Evolutionary conservation across 306 rosid genomes (phyloP).

Genomic region (Sophora flavescens): DNA sequence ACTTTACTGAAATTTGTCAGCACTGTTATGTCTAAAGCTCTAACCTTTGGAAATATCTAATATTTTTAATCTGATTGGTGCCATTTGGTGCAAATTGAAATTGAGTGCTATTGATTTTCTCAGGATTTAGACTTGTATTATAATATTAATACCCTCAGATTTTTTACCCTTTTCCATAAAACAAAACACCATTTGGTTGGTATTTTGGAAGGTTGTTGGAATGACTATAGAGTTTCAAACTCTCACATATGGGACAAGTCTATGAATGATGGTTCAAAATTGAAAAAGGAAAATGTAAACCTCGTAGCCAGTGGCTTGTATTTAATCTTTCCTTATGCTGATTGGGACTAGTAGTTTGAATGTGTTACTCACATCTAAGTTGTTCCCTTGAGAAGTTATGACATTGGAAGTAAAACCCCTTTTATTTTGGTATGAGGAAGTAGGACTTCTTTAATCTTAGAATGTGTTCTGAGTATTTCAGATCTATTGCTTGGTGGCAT

Average conservation of each 20-base stretch:
- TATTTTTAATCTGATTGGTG: background rate
- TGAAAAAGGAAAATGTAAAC: background rate
- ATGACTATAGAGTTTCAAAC: background rate
- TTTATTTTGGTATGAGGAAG: background rate
- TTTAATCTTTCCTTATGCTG: constrained; percentile 23
- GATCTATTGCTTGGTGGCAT: constrained; percentile 20
- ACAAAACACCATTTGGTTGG: background rate
- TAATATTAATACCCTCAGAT: background rate
- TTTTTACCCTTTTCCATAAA: background rate
- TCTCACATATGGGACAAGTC: background rate
- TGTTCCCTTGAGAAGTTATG: constrained; percentile 6
- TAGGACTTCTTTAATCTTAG: background rate
- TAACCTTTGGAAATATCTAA: background rate
- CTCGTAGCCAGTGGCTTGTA: background rate
- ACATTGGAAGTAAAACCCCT: background rate
- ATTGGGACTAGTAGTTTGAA: constrained; percentile 33
- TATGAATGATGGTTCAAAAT: background rate
- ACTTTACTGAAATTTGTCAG: background rate
- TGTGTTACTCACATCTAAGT: constrained; percentile 30
- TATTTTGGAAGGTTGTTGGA: constrained; percentile 5
- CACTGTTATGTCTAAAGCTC: background rate
- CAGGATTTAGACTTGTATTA: background rate
- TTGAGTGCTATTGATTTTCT: background rate
- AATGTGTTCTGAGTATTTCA: background rate
- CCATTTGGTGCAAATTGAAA: background rate